Evolutionary conservation across 805 yeast species (phyloP), one percentile per base, ranked within the genome.

Genomic region (Wickerhamomyces sydowiorum): DNA sequence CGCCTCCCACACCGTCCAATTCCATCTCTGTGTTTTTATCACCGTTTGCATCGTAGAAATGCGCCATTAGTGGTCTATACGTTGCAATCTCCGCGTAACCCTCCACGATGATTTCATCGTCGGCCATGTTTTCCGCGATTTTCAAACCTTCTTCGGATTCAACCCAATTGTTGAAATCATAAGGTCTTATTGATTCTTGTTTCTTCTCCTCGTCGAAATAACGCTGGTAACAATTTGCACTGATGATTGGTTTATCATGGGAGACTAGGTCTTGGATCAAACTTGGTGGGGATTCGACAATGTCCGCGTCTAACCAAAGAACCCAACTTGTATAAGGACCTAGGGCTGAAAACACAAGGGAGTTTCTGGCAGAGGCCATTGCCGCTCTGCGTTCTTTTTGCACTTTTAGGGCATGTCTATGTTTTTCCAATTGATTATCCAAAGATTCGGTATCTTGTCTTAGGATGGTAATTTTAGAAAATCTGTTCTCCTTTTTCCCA

Each of bases 1-100:
- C 96, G 48, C 97, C 98, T 41, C 99, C 99, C 44, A 93, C 98
- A 61, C 99, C 99, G 62, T 93, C 98, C 45, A 93, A 72, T 36
- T 76, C 78, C 86, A 93, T 83, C 58, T 82, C 91, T 4, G 80
- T 74, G 50, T 73, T 70, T 12, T 57, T 45, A 43, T 80, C 82
- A 22, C 85, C 93, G 7, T 70, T 66, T 5, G 80, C 65, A 54
- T 84, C 85, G 62, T 84, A 86, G 60, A 80, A 78, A 56, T 83
- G 81, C 1, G 96, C 98, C 99, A 93, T 93, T 53, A 93, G 71
- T 14, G 95, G 85, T 64, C 99, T 78, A 62, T 85, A 93, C 2
- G 99, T 93, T 38, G 96, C 95, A 64, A 91, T 70, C 59, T 93
- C 97, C 2, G 81, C 69, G 65, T 93, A 93, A 4, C 98, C 99